phyloP scores from a whole-genome alignment of 108 stramenopile species.

The Skeletonema potamos region DNA sequence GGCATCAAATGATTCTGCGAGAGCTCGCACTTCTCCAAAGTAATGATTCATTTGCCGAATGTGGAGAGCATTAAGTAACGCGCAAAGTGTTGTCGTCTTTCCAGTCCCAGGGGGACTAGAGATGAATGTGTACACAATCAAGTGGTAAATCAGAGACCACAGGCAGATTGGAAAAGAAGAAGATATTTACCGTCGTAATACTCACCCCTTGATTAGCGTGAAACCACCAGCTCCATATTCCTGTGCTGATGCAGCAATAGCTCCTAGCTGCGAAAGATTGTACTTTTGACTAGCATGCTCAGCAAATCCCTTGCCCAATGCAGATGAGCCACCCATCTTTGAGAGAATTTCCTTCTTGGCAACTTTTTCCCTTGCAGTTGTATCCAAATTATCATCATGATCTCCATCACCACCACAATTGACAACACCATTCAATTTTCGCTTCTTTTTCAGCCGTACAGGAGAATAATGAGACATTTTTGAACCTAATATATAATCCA shows the following conservation, averaged over 20 bases:
- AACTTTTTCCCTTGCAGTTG: constrained; percentile 13
- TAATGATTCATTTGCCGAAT: constrained; percentile 89
- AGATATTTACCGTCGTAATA: not conserved
- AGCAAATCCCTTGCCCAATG: constrained; percentile 81
- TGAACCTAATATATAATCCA: constrained; percentile 61
- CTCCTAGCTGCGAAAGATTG: constrained; percentile 80
- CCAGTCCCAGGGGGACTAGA: constrained; percentile 2
- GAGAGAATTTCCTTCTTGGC: constrained; percentile 49
- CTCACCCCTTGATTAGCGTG: constrained; percentile 85
- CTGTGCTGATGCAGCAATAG: constrained; percentile 70
- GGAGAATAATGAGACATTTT: constrained; percentile 33
- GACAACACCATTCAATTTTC: not conserved
- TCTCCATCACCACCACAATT: not conserved
- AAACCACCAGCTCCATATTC: constrained; percentile 88
- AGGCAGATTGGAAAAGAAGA: not conserved
- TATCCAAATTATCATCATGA: constrained; percentile 5
- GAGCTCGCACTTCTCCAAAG: constrained; percentile 71
- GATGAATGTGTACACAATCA: not conserved
- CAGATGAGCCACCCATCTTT: constrained; percentile 68
- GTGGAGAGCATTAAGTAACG: constrained; percentile 92
- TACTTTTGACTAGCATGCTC: constrained; percentile 70
- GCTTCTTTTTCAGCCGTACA: not conserved
- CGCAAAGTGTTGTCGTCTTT: constrained; percentile 96
- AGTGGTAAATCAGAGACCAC: not conserved
- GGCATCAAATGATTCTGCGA: constrained; percentile 64